Evolutionary conservation across 768 basidiomycete species (phyloP), one percentile per base, ranked within the genome.

Genomic region (Tylopilus sp.): DNA sequence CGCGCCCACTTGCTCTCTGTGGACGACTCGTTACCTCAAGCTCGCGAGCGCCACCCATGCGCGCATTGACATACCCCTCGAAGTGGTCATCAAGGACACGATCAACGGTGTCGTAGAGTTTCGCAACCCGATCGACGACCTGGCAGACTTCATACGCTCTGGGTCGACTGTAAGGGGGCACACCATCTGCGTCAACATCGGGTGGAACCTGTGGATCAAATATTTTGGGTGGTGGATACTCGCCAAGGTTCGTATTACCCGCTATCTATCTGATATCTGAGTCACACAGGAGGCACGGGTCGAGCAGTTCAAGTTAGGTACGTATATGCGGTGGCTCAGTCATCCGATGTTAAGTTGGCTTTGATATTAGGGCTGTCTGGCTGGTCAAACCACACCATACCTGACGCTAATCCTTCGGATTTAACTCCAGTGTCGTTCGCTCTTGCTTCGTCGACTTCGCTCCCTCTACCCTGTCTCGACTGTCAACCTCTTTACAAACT

Each of bases 1-100:
- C n/a, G 69, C 67, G 2, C 77, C 79, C 6, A 73, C 73, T 1
- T 70, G 66, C 40, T 71, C 71, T n/a, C 69, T 75, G 38, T 78
- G 76, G 78, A 72, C 77, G 10, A 58, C 57, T 18, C 65, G 67
- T 28, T 73, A 78, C 56, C 57, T 64, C 36, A 31, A 50, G 43
- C 61, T 71, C 26, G 67, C 74, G 44, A 56, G 64, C 26, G 15
- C 45, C 26, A 44, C 47, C 23, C 54, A 60, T 42, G 62, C 63
- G 18, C 56, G 57, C 1, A 51, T 78, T 44, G 45, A 52, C 6
- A 40, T 78, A 36, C 66, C 73, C 40, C 53, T 76, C 3, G 59
- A 67, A 25, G 57, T 63, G 36, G 57, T 81, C 50, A 48, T 80
- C 28, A 47, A 64, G 21, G 69, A 69, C 45, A 59, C 78, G 20